Evolutionary conservation across 192 early-diverging fungal genomes (phyloP).

Genomic region (Mortierella claussenii): DNA sequence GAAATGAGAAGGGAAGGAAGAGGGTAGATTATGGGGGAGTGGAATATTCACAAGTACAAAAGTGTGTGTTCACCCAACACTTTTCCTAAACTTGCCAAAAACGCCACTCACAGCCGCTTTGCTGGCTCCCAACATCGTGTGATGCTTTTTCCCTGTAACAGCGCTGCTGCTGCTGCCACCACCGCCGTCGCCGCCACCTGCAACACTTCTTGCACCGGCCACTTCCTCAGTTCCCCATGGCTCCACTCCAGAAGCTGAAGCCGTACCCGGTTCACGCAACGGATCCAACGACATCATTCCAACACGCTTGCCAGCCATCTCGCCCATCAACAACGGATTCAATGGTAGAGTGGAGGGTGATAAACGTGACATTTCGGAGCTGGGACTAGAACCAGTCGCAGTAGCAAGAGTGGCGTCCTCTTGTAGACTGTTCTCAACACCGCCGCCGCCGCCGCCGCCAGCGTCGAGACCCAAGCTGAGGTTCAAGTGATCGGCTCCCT

Average conservation of each 20-base stretch:
- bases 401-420: too few species aligned
- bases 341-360: neutral
- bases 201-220: neutral
- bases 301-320: neutral
- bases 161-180: neutral
- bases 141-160: conserved; percentile 37
- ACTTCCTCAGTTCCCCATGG: neutral
- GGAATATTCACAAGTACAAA: neutral
- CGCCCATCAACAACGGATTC: neutral
- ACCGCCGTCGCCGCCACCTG: neutral
- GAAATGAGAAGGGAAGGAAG: conserved; percentile 3
- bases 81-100: conserved; percentile 49
- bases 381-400: neutral
- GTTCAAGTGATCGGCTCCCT: too few species aligned
- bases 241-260: neutral
- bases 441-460: too few species aligned
- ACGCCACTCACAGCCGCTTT: conserved; percentile 37
- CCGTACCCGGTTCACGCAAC: neutral
- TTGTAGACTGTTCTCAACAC: too few species aligned
- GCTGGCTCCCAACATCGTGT: conserved; percentile 35
- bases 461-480: too few species aligned
- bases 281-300: neutral
- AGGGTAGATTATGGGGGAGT: neutral
- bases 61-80: conserved; percentile 12
- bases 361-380: neutral